Base-by-base conservation (phyloP, 1,284 basidiomycete species). In the Inonotus obliquus region DNA sequence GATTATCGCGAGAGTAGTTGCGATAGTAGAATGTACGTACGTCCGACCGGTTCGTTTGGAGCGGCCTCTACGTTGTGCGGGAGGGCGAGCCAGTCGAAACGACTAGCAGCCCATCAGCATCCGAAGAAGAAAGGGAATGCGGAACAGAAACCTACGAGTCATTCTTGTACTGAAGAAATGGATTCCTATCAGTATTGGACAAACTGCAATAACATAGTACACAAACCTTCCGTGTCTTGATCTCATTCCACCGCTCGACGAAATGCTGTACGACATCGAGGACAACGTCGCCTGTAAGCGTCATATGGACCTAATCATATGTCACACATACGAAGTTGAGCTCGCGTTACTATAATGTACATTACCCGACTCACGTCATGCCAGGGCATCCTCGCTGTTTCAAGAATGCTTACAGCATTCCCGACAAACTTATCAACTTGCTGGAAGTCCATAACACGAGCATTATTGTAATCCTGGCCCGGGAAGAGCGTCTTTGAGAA, bases 381-480 rank as follows among this genome's bases (percentile, higher is more conserved):
- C 92, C 92, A 94, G 1, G 92, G 92, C 92, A 94, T 94, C 67
- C 91, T 80, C 4, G 85, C 79, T 14, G 79, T 86, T 63, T 92
- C 90, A 58, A 90, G 73, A 44, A 87, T 82, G 23, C 86, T 87
- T 14, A 94, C 73, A 1, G 81, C 81, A 66, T 92, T 94, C 66
- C 85, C 88, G 19, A 86, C 83, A 71, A 87, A 97, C 65, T 92
- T 80, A 63, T 84, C 80, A 0, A 97, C 94, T 10, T 91, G 79
- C 72, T 92, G 79, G 75, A 95, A 94, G 71, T 94, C 92, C 71
- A 86, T 78, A 45, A 89, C 77, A 14, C 91, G 82, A 1, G 89
- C 91, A 65, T 96, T 94, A 73, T 96, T 95, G 74, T 92, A 96
- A 71, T 95, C 94, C 74, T 96, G 94, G 1, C 96, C 96, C 0